These are phyloP conservation scores for Puccinia triticina DNA, from an alignment of 1,284 basidiomycete genomes.

Conservation along the genomic window DNA sequence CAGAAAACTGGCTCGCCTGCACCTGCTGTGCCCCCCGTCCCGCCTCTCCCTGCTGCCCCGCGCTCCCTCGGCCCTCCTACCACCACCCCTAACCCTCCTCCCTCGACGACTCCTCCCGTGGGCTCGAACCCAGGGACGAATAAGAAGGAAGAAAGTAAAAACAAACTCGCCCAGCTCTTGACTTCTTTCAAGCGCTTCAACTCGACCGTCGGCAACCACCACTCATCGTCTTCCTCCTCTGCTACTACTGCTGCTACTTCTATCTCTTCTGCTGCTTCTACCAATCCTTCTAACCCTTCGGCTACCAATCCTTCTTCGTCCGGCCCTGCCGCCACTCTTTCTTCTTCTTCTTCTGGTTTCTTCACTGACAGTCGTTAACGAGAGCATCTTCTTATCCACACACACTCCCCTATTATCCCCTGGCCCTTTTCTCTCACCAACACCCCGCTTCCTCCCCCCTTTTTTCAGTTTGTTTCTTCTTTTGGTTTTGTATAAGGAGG, in stretches of 20 bases:
- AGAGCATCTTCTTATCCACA: background rate
- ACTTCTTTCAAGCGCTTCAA: conserved; percentile 50
- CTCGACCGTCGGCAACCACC: conserved; percentile 32
- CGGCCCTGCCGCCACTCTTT: too few species aligned
- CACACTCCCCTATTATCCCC: too few species aligned
- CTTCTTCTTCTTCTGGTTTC: too few species aligned
- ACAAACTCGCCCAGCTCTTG: conserved; percentile 41
- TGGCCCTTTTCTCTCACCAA: too few species aligned
- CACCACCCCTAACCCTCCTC: background rate
- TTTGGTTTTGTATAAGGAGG: too few species aligned
- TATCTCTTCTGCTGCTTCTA: conserved; percentile 3
- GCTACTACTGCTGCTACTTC: conserved; percentile 1
- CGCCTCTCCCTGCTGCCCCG: too few species aligned
- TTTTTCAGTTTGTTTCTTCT: too few species aligned
- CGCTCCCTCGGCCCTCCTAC: background rate
- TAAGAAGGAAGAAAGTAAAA: conserved; percentile 46
- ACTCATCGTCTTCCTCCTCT: background rate
- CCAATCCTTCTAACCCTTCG: too few species aligned
- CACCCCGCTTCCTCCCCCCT: too few species aligned
- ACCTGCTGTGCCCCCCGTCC: background rate
- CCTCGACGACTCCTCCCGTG: background rate
- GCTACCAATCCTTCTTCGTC: too few species aligned
- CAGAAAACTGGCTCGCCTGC: conserved; percentile 8
- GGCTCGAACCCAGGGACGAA: background rate
- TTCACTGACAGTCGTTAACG: conserved; percentile 14